phyloP scores from a whole-genome alignment of 495 filamentous ascomycete genomes.

The Viridothelium virens region DNA sequence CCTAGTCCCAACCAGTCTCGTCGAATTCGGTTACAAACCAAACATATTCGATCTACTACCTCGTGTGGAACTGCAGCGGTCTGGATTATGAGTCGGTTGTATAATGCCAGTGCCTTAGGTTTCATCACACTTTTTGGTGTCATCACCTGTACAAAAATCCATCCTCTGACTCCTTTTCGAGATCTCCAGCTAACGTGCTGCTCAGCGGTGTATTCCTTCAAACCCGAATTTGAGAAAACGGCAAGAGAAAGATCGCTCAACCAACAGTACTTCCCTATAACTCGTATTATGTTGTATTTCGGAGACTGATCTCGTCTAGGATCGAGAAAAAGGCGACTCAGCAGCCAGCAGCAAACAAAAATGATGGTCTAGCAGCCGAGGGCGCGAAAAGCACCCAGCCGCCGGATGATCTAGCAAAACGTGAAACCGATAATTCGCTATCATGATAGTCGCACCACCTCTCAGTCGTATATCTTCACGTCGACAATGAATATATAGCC shows the following conservation, averaged over 20 bases:
- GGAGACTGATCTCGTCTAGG: neutral
- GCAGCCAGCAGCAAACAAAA: no score
- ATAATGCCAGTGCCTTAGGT: neutral
- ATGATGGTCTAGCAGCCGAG: no score
- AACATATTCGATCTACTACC: no score
- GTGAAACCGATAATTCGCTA: no score
- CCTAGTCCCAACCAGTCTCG: no score
- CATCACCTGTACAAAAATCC: neutral
- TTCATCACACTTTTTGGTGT: neutral
- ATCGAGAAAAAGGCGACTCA: neutral
- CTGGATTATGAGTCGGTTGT: slow-evolving; percentile 1
- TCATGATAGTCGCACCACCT: no score
- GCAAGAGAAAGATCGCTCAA: neutral
- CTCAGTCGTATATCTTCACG: no score
- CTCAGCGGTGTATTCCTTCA: neutral
- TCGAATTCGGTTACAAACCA: no score
- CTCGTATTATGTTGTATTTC: neutral
- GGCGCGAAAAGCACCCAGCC: no score
- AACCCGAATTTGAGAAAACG: neutral
- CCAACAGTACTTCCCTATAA: neutral
- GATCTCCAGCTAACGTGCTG: neutral
- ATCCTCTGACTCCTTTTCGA: neutral
- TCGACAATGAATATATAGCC: no score
- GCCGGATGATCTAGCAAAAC: no score
- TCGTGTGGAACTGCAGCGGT: no score